A percentile compares a stretch with the other conserved stretches of the same genome.
Conservation (phyloP, 768 basidiomycete species). For the Termitomyces sp. region DNA sequence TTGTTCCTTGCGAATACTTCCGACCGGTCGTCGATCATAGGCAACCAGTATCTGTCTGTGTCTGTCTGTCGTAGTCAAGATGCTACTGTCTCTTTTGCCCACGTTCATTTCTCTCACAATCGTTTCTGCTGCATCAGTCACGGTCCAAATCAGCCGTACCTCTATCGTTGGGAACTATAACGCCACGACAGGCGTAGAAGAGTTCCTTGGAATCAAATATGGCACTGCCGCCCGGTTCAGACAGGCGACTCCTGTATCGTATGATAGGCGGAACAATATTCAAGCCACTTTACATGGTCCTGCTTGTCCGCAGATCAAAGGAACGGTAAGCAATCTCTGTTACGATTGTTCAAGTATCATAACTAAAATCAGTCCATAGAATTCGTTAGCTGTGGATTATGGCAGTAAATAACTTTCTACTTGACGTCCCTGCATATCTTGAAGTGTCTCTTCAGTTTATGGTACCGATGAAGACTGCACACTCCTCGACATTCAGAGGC, state of each 20-base stretch:
- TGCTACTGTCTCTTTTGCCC: constrained; percentile 10
- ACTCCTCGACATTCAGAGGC: constrained; percentile 14
- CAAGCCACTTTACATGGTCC: constrained; percentile 10
- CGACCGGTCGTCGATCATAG: background rate
- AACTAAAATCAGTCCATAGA: constrained; percentile 5
- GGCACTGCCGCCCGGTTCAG: constrained; percentile 13
- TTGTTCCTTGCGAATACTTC: background rate
- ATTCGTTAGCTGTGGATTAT: constrained; percentile 15
- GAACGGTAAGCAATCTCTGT: constrained; percentile 8
- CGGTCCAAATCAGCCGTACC: constrained; percentile 7
- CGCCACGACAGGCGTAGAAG: constrained; percentile 14
- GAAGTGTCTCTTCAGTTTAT: constrained; percentile 7
- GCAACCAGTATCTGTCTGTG: background rate
- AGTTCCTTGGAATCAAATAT: constrained; percentile 16
- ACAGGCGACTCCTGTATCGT: constrained; percentile 13
- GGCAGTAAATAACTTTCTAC: constrained; percentile 5
- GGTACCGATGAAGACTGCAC: constrained; percentile 17
- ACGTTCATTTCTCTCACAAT: constrained; percentile 5
- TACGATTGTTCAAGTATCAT: too few relatives aligned
- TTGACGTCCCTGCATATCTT: background rate
- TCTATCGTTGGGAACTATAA: constrained; percentile 14
- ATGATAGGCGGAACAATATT: background rate
- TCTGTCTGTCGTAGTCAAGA: background rate
- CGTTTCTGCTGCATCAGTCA: constrained; percentile 10
- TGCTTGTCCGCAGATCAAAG: constrained; percentile 16